Percentiles rank a stretch among this genome's conserved stretches.
These are phyloP conservation scores for Globisporangium viniferum DNA, from an alignment of 352 stramenopile species.

Conservation along the genomic window DNA sequence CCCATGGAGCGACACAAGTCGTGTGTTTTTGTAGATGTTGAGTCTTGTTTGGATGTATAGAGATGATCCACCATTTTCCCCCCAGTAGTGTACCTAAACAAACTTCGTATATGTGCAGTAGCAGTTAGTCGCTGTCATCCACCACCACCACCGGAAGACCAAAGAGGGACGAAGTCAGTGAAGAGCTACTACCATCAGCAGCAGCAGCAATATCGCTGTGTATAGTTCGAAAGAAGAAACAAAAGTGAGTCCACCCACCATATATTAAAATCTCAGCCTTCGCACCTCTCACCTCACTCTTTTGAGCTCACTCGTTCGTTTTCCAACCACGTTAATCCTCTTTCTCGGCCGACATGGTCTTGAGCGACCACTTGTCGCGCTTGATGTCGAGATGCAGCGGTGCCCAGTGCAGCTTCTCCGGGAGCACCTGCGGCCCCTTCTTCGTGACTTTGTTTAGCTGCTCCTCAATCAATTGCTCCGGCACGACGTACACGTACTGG, in stretches of 20 bases:
- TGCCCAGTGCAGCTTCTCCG: slow-evolving; percentile 82
- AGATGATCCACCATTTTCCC: not conserved
- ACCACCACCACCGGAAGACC: not conserved
- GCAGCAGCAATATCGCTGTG: not conserved
- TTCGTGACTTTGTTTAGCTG: slow-evolving; percentile 77
- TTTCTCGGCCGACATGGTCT: slow-evolving; percentile 66
- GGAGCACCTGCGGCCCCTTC: slow-evolving; percentile 63
- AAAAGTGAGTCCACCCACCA: not conserved
- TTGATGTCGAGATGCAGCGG: slow-evolving; percentile 83
- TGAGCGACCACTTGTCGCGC: slow-evolving; percentile 85
- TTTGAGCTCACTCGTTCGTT: not conserved
- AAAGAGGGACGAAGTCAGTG: slow-evolving; percentile 2
- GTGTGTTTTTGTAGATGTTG: slow-evolving; percentile 6
- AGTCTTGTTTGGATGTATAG: slow-evolving; percentile 5
- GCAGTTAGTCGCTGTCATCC: not conserved
- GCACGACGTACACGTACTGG: slow-evolving; percentile 97
- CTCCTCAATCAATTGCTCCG: slow-evolving; percentile 88
- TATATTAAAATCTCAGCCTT: slow-evolving; percentile 1
- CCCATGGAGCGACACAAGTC: not conserved
- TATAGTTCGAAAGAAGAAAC: not conserved
- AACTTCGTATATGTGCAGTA: not conserved
- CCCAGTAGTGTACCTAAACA: not conserved
- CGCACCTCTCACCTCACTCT: not conserved
- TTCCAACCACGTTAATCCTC: slow-evolving; percentile 41
- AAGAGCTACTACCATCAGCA: not conserved